Evolutionary conservation across 305 asterid species (phyloP).

Genomic region (Ilex paraguariensis): DNA sequence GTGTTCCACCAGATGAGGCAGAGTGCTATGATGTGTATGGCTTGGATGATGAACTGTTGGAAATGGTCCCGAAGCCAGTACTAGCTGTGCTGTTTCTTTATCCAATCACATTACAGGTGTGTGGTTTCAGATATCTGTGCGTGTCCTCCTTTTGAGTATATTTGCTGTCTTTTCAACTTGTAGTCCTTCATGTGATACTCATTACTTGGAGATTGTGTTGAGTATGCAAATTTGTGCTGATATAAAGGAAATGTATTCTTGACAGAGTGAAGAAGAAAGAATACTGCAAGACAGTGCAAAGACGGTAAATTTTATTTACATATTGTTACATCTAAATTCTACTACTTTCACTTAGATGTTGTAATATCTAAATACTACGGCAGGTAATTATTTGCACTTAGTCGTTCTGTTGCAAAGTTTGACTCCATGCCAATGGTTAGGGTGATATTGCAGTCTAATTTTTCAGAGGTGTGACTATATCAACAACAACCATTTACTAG

Average conservation of each 20-base stretch:
- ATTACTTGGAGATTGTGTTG: conserved; percentile 2
- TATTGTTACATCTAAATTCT: not conserved
- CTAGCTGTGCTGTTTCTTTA: conserved; percentile 84
- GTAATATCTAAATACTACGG: too few relatives aligned
- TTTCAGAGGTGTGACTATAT: not conserved
- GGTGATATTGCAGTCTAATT: not conserved
- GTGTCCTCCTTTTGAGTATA: not conserved
- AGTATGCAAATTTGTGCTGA: not conserved
- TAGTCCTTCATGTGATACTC: conserved; percentile 4
- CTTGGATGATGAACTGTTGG: conserved; percentile 85
- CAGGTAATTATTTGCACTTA: too few relatives aligned
- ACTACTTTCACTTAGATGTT: too few relatives aligned
- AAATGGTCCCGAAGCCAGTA: conserved; percentile 93
- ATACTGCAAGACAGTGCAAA: conserved; percentile 50
- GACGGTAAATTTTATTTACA: conserved; percentile 35
- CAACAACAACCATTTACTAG: too few relatives aligned
- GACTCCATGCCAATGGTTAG: too few relatives aligned
- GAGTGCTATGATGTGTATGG: conserved; percentile 96
- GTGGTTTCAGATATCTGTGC: not conserved
- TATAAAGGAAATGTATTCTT: conserved; percentile 17
- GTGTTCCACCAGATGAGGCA: conserved; percentile 62
- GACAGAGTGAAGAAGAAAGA: conserved; percentile 87
- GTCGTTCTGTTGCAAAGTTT: too few relatives aligned
- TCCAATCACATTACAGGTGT: conserved; percentile 74
- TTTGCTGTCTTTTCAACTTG: not conserved